phyloP scores from a whole-genome alignment of 768 basidiomycete species.

The Steccherinum ochraceum region DNA sequence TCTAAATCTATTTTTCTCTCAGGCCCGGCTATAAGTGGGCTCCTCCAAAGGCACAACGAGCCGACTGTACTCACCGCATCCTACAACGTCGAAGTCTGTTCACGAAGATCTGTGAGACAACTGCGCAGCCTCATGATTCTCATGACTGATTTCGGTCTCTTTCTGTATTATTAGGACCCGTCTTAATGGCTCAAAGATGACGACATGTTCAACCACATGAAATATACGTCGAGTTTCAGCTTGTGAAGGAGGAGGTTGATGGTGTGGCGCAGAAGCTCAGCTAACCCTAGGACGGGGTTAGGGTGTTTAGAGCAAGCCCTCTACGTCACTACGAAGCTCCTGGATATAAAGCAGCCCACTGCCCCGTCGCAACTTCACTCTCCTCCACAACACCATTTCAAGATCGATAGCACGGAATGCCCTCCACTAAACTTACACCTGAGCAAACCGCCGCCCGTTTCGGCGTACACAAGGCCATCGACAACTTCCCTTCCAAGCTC shows the following conservation, averaged over 20 bases:
- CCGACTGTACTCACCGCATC: conserved; percentile 56
- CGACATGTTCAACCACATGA: too few relatives aligned
- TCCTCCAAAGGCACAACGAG: conserved; percentile 48
- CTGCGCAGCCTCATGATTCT: too few relatives aligned
- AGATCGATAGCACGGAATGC: conserved; percentile 1
- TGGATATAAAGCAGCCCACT: neutral
- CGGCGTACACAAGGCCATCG: conserved; percentile 7
- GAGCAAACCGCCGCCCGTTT: conserved; percentile 6
- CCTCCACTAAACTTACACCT: conserved; percentile 2
- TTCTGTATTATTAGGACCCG: too few relatives aligned
- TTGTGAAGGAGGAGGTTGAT: too few relatives aligned
- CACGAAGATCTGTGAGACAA: too few relatives aligned
- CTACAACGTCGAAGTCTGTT: too few relatives aligned
- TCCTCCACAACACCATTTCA: neutral
- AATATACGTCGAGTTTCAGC: too few relatives aligned
- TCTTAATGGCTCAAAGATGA: too few relatives aligned
- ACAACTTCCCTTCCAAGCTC: conserved; percentile 10
- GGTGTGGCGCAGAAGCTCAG: neutral
- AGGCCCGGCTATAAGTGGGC: conserved; percentile 57
- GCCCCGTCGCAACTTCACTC: neutral
- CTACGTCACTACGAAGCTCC: too few relatives aligned
- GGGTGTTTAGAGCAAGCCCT: too few relatives aligned
- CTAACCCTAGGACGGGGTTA: neutral
- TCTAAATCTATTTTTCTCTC: neutral
- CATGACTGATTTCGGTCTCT: too few relatives aligned